A percentile compares a stretch with the other conserved stretches of the same genome.
phyloP scores from a whole-genome alignment of 164 flowering plant genomes.

The Protea cynaroides region DNA sequence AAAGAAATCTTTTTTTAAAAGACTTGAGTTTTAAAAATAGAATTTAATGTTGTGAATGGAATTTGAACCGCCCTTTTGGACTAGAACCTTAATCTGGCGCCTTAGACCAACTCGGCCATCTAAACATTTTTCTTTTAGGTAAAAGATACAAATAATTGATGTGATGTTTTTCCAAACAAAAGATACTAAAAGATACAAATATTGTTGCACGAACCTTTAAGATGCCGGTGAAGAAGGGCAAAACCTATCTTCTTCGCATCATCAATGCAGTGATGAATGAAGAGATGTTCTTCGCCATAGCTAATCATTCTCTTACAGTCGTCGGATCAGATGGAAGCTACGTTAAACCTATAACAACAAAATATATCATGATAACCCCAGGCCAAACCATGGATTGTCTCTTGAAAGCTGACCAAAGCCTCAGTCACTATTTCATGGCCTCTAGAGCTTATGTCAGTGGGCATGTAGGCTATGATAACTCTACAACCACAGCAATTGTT shows the following conservation, averaged over 20 bases:
- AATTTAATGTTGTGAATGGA: constrained; percentile 75
- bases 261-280: constrained; percentile 17
- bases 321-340: constrained; percentile 15
- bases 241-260: constrained; percentile 17
- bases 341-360: constrained; percentile 11
- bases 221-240: constrained; percentile 8
- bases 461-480: constrained; percentile 11
- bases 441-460: background rate
- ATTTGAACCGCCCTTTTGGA: constrained; percentile 99
- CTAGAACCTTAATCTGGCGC: constrained; percentile 99
- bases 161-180: too few relatives aligned
- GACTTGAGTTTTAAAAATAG: too few relatives aligned
- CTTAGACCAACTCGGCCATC: constrained; percentile 98
- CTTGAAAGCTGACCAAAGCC: constrained; percentile 12
- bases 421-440: constrained; percentile 15
- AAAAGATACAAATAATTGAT: too few relatives aligned
- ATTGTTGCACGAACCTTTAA: constrained; percentile 2
- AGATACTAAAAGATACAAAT: too few relatives aligned
- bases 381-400: constrained; percentile 25
- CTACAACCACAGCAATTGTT: constrained; percentile 28
- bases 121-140: too few relatives aligned
- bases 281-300: constrained; percentile 13
- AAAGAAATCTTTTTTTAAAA: too few relatives aligned
- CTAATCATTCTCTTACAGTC: constrained; percentile 9
- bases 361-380: constrained; percentile 12